These are phyloP conservation scores for Rhexocercosporidium sp. DNA, from an alignment of 2,329 filamentous ascomycete species.

Conservation along the genomic window DNA sequence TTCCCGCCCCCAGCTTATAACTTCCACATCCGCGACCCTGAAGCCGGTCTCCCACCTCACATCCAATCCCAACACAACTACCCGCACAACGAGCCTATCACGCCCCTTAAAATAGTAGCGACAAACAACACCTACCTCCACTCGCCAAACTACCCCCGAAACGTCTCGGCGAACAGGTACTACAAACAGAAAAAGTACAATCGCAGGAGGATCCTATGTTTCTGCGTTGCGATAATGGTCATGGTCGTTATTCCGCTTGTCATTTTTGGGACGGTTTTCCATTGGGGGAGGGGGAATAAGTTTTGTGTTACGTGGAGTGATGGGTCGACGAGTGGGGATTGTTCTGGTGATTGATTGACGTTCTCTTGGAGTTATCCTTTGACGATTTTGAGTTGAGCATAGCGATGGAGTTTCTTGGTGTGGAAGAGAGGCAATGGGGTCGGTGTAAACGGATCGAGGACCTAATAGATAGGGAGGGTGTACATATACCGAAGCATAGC, in stretches of 20 bases:
- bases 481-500: neutral
- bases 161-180: constrained; percentile 3
- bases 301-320: constrained; percentile 24
- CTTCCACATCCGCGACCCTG: constrained; percentile 14
- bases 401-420: constrained; percentile 3
- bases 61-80: constrained; percentile 11
- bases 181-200: constrained; percentile 15
- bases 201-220: constrained; percentile 10
- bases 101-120: neutral
- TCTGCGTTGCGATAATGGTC: constrained; percentile 11
- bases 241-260: constrained; percentile 15
- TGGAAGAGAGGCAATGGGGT: neutral
- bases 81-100: constrained; percentile 8
- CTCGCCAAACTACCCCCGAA: neutral
- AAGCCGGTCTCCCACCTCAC: neutral
- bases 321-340: constrained; percentile 19
- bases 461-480: neutral
- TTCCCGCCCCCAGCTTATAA: constrained; percentile 12
- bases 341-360: neutral
- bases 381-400: neutral
- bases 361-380: neutral
- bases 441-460: neutral
- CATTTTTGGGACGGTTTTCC: constrained; percentile 20
- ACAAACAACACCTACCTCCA: neutral
- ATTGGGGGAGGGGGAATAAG: constrained; percentile 22